Evolutionary conservation across 768 basidiomycete genomes (phyloP).

Genomic region (Termitomyces sp.): DNA sequence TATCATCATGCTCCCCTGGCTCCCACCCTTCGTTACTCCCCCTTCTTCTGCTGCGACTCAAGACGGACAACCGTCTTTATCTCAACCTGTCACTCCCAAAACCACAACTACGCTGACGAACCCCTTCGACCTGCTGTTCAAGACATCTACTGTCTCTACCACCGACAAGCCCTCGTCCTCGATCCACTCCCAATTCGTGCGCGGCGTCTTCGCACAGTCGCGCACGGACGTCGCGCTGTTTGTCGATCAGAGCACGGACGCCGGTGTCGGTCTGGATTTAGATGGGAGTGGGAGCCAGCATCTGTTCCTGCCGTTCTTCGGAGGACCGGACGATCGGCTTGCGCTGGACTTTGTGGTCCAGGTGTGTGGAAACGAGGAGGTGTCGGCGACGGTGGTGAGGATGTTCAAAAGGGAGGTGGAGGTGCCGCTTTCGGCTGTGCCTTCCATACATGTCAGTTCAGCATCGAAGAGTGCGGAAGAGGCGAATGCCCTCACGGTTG

Average conservation of each 20-base stretch:
- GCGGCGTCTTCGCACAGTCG: conserved; percentile 70
- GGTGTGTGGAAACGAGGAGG: conserved; percentile 61
- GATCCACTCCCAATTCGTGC: conserved; percentile 79
- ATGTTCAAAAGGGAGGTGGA: conserved; percentile 45
- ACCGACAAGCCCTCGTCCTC: conserved; percentile 40
- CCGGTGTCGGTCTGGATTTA: conserved; percentile 1
- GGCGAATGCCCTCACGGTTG: conserved; percentile 36
- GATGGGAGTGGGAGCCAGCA: conserved; percentile 40
- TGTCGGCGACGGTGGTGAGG: conserved; percentile 72
- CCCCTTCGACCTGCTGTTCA: conserved; percentile 73
- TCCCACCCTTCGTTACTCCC: conserved; percentile 31
- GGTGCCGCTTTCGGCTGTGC: conserved; percentile 13
- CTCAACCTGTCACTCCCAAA: conserved; percentile 10
- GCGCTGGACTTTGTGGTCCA: conserved; percentile 83
- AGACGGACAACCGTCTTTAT: conserved; percentile 3
- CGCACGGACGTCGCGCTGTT: conserved; percentile 77
- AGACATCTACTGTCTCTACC: conserved; percentile 1
- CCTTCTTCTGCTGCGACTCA: neutral
- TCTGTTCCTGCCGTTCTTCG: conserved; percentile 87
- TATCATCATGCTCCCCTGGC: conserved; percentile 82
- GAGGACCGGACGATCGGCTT: conserved; percentile 89
- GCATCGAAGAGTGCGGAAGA: conserved; percentile 25
- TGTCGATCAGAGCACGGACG: conserved; percentile 54
- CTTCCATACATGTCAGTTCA: conserved; percentile 20
- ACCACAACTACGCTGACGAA: conserved; percentile 30